Conservation (phyloP, 352 stramenopile genomes). For the Peronospora farinosa region DNA sequence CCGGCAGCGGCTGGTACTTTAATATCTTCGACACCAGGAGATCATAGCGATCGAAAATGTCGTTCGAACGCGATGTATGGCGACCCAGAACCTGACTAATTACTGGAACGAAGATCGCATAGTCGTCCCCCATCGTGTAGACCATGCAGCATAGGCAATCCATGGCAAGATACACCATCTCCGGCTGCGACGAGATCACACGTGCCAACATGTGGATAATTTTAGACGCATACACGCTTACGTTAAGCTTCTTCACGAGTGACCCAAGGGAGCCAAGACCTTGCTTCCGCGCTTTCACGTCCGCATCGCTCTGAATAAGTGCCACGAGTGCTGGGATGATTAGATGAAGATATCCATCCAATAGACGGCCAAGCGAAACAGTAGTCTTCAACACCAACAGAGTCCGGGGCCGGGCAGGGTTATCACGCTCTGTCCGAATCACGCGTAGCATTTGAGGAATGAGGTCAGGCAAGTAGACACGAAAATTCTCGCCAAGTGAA, state of each 20-base stretch:
- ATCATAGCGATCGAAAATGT: constrained; percentile 87
- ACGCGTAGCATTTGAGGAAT: constrained; percentile 85
- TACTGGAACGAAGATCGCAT: constrained; percentile 84
- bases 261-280: constrained; percentile 73
- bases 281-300: constrained; percentile 76
- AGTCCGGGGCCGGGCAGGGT: constrained; percentile 55
- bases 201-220: constrained; percentile 87
- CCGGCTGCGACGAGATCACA: constrained; percentile 73
- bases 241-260: constrained; percentile 86
- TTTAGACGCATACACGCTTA: constrained; percentile 84
- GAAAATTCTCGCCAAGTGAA: constrained; percentile 81
- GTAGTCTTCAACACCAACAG: constrained; percentile 74
- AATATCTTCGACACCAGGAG: constrained; percentile 83
- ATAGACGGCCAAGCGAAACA: constrained; percentile 62
- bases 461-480: constrained; percentile 83
- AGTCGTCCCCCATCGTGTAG: constrained; percentile 86
- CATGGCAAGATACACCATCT: constrained; percentile 84
- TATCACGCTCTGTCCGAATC: constrained; percentile 75
- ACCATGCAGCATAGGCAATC: constrained; percentile 86
- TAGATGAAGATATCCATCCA: constrained; percentile 82
- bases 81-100: constrained; percentile 77
- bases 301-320: constrained; percentile 79
- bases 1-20: constrained; percentile 79
- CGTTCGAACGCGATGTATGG: constrained; percentile 58
- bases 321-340: constrained; percentile 78